Base-by-base conservation (phyloP, 495 filamentous ascomycete species). In the Entonaema liquescens region DNA sequence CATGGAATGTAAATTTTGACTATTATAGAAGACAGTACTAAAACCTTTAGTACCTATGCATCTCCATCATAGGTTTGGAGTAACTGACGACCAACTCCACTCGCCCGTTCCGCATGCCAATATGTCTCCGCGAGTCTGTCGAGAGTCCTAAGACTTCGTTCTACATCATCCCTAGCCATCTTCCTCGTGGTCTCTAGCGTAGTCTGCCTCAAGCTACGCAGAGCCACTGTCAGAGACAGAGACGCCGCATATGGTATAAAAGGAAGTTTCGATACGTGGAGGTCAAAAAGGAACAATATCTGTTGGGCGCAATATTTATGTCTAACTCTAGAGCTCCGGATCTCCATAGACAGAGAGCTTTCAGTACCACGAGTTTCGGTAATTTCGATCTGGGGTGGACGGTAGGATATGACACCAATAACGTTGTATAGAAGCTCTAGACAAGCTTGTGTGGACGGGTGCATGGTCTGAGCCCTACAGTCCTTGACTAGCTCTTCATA, bases 201-300 rank as follows among this genome's bases (percentile, higher is more conserved):
- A 53, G 82, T 84, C 28, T 84, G 82, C 19, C 84, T 85, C 65
- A 88, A 81, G 62, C 87, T 84, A n/a, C 85, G 84, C 55, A 89
- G 89, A 13, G 84, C 82, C 4, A 89, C 85, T 8, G 84, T 84
- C 70, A 89, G 78, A 0, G 88, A 85, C 2, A 89, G 72, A 5
- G 86, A 82, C 5, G 89, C 73, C 3, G 87, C 84, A 59, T 90
- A 89, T 7, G 87, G 85, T 5, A 89, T 78, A 40, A 89, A 81
- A 2, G 88, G 87, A 12, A 89, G 79, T 4, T 50, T 71, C 3
- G 68, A 62, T 29, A 38, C 42, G 7, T 55, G 50, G 9, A 47
- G 21, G 29, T 50, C 28, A n/a, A 66, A 52, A 26, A 66, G 58
- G 36, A 21, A 36, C 2, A 38, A 53, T 36, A 66, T 62, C 25